phyloP scores from a whole-genome alignment of 345 rosid species.

The Moringa oleifera region DNA sequence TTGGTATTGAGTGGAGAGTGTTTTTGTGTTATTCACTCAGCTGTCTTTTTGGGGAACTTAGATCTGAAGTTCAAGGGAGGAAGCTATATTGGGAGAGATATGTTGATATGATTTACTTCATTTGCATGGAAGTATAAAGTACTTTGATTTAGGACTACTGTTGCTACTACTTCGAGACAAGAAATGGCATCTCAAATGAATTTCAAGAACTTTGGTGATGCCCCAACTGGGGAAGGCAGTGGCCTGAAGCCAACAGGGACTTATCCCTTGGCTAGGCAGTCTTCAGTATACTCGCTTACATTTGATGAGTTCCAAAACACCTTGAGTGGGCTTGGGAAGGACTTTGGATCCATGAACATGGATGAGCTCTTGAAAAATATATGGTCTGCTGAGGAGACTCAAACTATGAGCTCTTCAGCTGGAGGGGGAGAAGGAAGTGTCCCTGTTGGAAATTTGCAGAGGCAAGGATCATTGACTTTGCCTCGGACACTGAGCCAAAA shows the following conservation, averaged over 20 bases:
- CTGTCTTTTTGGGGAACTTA: constrained; percentile 9
- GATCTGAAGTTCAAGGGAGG: constrained; percentile 17
- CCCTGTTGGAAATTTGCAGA: constrained; percentile 62
- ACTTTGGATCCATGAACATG: constrained; percentile 97
- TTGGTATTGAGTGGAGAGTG: constrained; percentile 1
- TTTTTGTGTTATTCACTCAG: constrained; percentile 9
- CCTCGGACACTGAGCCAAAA: constrained; percentile 91
- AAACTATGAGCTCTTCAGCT: constrained; percentile 39
- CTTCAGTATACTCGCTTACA: constrained; percentile 75
- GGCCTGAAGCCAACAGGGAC: constrained; percentile 31
- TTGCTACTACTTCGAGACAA: constrained; percentile 15
- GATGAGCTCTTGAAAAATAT: constrained; percentile 84
- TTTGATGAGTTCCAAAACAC: constrained; percentile 87
- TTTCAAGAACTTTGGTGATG: constrained; percentile 57
- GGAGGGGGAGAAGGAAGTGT: constrained; percentile 27
- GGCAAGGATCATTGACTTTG: constrained; percentile 91
- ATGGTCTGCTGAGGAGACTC: constrained; percentile 90
- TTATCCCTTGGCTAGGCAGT: constrained; percentile 53
- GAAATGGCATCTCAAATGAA: constrained; percentile 61
- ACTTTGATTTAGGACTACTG: constrained; percentile 11
- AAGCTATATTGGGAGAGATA: constrained; percentile 1
- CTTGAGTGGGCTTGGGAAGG: constrained; percentile 68
- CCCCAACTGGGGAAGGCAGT: constrained; percentile 32
- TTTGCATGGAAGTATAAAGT: constrained; percentile 14
- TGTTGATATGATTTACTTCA: constrained; percentile 14